phyloP scores from a whole-genome alignment of 2,329 filamentous ascomycete genomes.

The Penicillium verrucosum region DNA sequence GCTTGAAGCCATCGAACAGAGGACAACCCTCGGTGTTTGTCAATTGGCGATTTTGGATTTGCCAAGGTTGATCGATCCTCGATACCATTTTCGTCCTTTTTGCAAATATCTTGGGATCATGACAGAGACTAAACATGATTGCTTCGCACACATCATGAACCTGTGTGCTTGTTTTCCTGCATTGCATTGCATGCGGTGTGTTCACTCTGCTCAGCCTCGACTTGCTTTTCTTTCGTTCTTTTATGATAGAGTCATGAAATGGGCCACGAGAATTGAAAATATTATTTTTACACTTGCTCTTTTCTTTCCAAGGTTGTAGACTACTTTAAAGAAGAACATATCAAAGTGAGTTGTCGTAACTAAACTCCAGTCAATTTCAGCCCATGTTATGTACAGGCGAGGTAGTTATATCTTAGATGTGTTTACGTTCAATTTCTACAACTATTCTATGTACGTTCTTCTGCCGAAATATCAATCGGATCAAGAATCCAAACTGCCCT shows the following conservation, averaged over 20 bases:
- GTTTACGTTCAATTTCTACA: background rate
- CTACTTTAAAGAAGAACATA: background rate
- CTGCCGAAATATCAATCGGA: background rate
- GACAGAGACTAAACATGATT: constrained; percentile 30
- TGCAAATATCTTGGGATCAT: constrained; percentile 20
- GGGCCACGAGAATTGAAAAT: constrained; percentile 34
- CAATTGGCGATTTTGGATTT: constrained; percentile 14
- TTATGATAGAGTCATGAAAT: constrained; percentile 36
- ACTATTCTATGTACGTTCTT: background rate
- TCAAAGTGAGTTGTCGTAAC: background rate
- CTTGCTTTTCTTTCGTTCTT: constrained; percentile 27
- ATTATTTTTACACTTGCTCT: background rate
- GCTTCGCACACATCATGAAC: constrained; percentile 27
- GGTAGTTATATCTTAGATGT: background rate
- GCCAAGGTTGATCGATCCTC: constrained; percentile 10
- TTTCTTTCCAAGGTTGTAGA: background rate
- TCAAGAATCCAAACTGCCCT: constrained; percentile 22
- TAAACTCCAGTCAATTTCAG: background rate
- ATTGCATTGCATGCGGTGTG: constrained; percentile 25
- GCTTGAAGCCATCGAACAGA: constrained; percentile 31
- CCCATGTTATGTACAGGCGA: background rate
- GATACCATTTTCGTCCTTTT: constrained; percentile 19
- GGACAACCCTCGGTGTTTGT: constrained; percentile 17
- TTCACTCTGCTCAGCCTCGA: constrained; percentile 30
- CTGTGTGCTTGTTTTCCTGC: constrained; percentile 26